phyloP scores from a whole-genome alignment of 2,329 filamentous ascomycete species.

The Colletotrichum tanaceti region DNA sequence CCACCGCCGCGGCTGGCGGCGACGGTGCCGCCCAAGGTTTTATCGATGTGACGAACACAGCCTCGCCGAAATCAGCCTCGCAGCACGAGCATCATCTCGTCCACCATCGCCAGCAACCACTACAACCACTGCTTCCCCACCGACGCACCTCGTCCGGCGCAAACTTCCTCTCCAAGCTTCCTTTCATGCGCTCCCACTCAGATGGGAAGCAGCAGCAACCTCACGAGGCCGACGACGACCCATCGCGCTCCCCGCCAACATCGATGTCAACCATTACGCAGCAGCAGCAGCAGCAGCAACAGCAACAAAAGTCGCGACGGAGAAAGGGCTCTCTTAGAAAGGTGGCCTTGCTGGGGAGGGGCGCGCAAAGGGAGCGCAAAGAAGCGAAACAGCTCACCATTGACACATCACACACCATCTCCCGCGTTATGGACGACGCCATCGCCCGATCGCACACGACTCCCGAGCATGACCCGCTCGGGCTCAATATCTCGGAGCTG shows the following conservation, averaged over 20 bases:
- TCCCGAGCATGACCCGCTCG: slow-evolving; percentile 51
- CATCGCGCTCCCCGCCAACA: slow-evolving; percentile 42
- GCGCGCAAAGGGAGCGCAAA: slow-evolving; percentile 70
- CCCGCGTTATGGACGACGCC: slow-evolving; percentile 38
- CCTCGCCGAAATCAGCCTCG: not conserved
- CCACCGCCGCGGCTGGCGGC: not conserved
- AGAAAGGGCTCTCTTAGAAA: slow-evolving; percentile 89
- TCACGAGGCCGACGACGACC: slow-evolving; percentile 50
- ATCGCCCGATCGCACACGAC: slow-evolving; percentile 15
- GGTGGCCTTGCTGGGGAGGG: slow-evolving; percentile 83
- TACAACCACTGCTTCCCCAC: slow-evolving; percentile 33
- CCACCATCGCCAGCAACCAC: not conserved
- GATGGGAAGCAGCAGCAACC: slow-evolving; percentile 46
- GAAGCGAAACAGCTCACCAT: slow-evolving; percentile 61
- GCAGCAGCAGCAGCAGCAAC: slow-evolving; percentile 55
- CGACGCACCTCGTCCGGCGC: slow-evolving; percentile 67
- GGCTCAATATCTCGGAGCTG: slow-evolving; percentile 60
- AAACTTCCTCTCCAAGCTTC: slow-evolving; percentile 75
- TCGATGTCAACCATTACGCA: slow-evolving; percentile 50
- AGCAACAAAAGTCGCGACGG: slow-evolving; percentile 68
- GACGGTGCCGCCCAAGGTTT: slow-evolving; percentile 6
- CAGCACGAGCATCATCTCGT: not conserved
- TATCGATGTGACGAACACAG: slow-evolving; percentile 4
- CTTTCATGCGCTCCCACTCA: slow-evolving; percentile 68
- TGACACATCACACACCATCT: slow-evolving; percentile 51